phyloP scores from a whole-genome alignment of 306 rosid species.

The Cicer judaicum region DNA sequence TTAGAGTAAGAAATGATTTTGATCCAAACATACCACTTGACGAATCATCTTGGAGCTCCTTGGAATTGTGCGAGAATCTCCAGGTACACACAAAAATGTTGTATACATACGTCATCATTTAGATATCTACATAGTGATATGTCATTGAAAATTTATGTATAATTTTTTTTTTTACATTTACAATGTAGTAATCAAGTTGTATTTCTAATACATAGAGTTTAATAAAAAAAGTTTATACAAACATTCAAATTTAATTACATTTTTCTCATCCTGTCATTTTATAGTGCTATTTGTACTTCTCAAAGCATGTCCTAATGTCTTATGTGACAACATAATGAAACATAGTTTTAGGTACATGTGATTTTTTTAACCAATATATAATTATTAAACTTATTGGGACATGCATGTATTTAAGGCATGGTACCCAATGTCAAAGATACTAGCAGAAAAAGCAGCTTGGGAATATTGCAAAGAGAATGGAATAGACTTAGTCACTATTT shows the following conservation, averaged over 20 bases:
- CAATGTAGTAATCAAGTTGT: too few relatives aligned
- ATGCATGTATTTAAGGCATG: constrained; percentile 56
- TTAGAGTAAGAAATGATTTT: constrained; percentile 65
- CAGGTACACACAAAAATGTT: constrained; percentile 50
- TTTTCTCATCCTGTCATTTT: too few relatives aligned
- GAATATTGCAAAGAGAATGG: constrained; percentile 73
- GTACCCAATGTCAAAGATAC: constrained; percentile 77
- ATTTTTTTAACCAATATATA: background rate
- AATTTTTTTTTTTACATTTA: too few relatives aligned
- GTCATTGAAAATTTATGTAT: too few relatives aligned
- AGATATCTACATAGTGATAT: too few relatives aligned
- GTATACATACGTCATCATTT: too few relatives aligned
- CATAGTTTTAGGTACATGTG: background rate
- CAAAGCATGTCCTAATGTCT: background rate
- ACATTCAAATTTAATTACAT: too few relatives aligned
- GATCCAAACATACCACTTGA: constrained; percentile 66
- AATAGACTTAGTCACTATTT: constrained; percentile 68
- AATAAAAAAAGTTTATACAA: too few relatives aligned
- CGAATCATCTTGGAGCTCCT: constrained; percentile 80
- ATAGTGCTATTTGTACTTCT: background rate
- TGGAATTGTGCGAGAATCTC: constrained; percentile 59
- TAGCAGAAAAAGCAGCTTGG: constrained; percentile 87
- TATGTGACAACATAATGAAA: background rate
- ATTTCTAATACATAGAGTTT: too few relatives aligned
- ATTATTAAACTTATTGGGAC: background rate